Evolutionary conservation across 169 alveolate genomes (phyloP).

Genomic region (Eimeria maxima): DNA sequence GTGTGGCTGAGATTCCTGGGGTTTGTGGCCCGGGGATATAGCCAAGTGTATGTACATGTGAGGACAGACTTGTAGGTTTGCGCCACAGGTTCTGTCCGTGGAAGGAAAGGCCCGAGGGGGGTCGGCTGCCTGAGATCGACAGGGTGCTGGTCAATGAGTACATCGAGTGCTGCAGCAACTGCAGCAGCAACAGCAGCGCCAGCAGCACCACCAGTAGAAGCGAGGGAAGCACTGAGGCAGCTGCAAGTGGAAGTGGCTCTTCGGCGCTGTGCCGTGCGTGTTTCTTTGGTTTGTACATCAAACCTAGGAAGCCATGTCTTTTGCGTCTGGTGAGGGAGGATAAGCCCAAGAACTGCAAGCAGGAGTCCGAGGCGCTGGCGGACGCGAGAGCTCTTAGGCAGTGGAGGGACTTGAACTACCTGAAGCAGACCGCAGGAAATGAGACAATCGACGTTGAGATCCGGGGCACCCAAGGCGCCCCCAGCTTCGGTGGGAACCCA

Average conservation of each 20-base stretch:
- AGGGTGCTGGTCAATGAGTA: conserved; percentile 17
- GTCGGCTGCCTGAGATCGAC: conserved; percentile 16
- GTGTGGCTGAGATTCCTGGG: no score
- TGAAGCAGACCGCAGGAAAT: neutral
- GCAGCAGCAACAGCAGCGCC: neutral
- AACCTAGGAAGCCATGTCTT: conserved; percentile 1
- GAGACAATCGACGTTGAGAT: conserved; percentile 46
- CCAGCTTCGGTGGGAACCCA: conserved; percentile 23
- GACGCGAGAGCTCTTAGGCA: neutral
- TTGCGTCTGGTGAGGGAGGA: neutral
- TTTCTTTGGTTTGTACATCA: neutral
- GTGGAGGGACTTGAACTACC: conserved; percentile 22
- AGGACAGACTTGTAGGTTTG: neutral
- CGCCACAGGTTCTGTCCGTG: conserved; percentile 51
- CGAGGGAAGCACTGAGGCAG: neutral
- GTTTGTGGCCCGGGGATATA: no score
- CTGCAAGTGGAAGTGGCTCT: neutral
- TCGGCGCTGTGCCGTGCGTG: neutral
- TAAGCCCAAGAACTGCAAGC: neutral
- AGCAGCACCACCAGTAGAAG: neutral
- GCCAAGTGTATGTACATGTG: no score
- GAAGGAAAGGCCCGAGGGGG: conserved; percentile 33
- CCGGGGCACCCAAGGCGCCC: conserved; percentile 20
- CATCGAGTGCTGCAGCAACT: conserved; percentile 3
- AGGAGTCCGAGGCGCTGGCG: neutral